Conservation (phyloP, 306 rosid species). For the Astragalus membranaceus region DNA sequence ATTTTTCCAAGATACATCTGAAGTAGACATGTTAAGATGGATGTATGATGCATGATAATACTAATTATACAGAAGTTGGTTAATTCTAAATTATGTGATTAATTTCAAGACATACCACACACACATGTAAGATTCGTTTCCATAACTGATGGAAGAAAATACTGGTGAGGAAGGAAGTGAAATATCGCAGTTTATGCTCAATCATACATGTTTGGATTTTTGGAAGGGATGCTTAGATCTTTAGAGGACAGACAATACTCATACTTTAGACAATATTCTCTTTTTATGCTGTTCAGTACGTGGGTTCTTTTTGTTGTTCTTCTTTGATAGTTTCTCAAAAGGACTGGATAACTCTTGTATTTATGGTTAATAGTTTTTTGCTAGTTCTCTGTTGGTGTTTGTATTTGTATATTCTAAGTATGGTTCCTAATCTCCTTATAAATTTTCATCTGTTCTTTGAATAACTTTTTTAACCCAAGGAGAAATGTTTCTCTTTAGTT, state of each 20-base stretch:
- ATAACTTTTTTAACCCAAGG: background rate
- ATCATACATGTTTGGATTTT: too few species aligned
- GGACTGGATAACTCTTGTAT: background rate
- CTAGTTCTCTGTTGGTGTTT: background rate
- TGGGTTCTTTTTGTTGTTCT: background rate
- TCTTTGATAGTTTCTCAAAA: background rate
- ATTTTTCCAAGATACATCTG: background rate
- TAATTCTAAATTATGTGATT: slow-evolving; percentile 2
- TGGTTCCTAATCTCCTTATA: background rate
- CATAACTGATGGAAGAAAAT: background rate
- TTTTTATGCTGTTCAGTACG: background rate
- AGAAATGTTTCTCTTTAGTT: background rate
- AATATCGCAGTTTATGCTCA: background rate
- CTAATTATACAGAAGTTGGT: background rate
- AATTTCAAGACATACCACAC: slow-evolving; percentile 2
- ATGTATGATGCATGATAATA: background rate
- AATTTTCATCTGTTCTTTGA: background rate
- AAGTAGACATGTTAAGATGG: slow-evolving; percentile 1
- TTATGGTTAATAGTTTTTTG: background rate
- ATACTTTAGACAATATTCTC: background rate
- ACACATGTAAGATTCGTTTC: slow-evolving; percentile 1
- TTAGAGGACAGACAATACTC: too few species aligned
- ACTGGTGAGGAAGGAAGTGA: background rate
- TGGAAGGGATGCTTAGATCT: too few species aligned
- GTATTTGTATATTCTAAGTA: slow-evolving; percentile 11